phyloP scores from a whole-genome alignment of 805 yeast genomes.

The Candida krabiensis region DNA sequence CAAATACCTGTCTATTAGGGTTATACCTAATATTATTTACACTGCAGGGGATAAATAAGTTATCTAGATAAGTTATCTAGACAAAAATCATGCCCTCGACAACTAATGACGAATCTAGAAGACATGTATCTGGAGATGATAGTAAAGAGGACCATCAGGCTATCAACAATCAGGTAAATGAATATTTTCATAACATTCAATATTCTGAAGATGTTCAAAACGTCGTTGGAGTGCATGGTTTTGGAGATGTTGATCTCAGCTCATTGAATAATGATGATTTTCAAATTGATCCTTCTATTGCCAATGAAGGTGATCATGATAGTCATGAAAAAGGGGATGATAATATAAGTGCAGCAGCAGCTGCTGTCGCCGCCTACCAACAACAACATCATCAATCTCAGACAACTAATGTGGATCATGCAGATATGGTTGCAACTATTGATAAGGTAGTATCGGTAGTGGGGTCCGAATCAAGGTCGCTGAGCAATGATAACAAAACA shows the following conservation, averaged over 20 bases:
- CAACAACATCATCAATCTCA: too few relatives aligned
- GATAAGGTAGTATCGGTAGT: too few relatives aligned
- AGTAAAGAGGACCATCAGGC: conserved; percentile 27
- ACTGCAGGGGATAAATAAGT: not conserved
- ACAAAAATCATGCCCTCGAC: conserved; percentile 1
- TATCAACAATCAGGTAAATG: conserved; percentile 28
- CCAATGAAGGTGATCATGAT: conserved; percentile 11
- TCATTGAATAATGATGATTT: conserved; percentile 24
- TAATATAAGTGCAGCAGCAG: conserved; percentile 21
- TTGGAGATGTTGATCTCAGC: conserved; percentile 25
- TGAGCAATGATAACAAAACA: not conserved
- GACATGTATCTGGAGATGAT: conserved; percentile 9
- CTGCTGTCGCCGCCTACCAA: conserved; percentile 24
- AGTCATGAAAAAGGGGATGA: conserved; percentile 13
- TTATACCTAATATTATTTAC: conserved; percentile 6
- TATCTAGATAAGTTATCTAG: not conserved
- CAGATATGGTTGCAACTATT: conserved; percentile 7
- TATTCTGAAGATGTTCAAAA: conserved; percentile 22
- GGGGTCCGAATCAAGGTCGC: not conserved
- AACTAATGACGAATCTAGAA: not conserved
- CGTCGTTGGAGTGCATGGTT: conserved; percentile 19
- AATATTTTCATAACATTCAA: conserved; percentile 27
- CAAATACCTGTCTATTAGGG: conserved; percentile 8
- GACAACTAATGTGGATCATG: conserved; percentile 1
- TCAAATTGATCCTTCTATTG: conserved; percentile 27